Conservation (phyloP, 371 early-diverging fungal genomes). For the Mucor racemosus region DNA sequence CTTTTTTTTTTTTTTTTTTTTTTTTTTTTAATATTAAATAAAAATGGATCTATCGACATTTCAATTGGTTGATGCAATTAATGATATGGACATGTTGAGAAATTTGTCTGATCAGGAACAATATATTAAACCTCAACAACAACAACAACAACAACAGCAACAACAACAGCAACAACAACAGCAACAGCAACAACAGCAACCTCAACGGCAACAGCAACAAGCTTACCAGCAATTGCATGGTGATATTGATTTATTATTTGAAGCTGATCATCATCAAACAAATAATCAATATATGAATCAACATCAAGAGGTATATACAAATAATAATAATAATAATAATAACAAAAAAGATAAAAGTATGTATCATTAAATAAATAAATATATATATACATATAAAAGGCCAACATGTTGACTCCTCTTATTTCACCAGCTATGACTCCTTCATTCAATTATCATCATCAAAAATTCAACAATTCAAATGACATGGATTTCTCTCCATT, state of each 20-base stretch:
- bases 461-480: conserved; percentile 24
- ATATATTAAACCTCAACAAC: conserved; percentile 1
- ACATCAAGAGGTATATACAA: conserved; percentile 24
- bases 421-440: conserved; percentile 73
- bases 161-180: not conserved
- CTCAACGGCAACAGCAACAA: not conserved
- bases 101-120: conserved; percentile 19
- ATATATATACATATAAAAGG: conserved; percentile 1
- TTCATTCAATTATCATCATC: conserved; percentile 40
- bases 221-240: conserved; percentile 19
- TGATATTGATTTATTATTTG: conserved; percentile 25
- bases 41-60: conserved; percentile 32
- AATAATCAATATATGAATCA: conserved; percentile 16
- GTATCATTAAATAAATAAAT: conserved; percentile 7
- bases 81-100: conserved; percentile 32
- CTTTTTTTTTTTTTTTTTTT: not conserved
- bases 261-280: conserved; percentile 10
- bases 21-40: not conserved
- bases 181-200: not conserved
- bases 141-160: conserved; percentile 1
- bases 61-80: conserved; percentile 29
- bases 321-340: conserved; percentile 6
- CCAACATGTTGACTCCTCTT: conserved; percentile 54
- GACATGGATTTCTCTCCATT: conserved; percentile 63
- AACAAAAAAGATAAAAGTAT: conserved; percentile 6